Evolutionary conservation across 2,329 filamentous ascomycete species (phyloP), one percentile per base, ranked within the genome.

Genomic region (Sporothrix luriei): DNA sequence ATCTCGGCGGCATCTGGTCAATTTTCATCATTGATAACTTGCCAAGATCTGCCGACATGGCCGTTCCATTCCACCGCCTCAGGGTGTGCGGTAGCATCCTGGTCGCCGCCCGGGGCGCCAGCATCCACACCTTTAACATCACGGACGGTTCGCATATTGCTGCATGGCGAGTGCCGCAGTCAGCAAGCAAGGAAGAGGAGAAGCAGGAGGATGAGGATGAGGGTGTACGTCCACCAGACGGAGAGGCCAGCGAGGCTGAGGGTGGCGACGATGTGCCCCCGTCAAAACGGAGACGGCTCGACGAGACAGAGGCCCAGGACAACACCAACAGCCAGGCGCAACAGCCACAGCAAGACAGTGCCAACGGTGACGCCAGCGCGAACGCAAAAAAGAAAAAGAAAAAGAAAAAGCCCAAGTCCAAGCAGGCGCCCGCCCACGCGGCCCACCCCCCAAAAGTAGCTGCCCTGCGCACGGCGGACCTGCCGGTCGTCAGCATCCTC

Each of bases 21-120:
- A 26, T 19, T 46, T 26, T 62, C 38, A 62, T 26, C 7, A 4
- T 62, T 43, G 21, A 16, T 9, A 16, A 7, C 13, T 11, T 21
- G 24, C 10, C 38, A 33, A 46, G n/a, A 62, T 26, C 6, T 11
- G 51, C 14, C 68, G 33, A 4, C 48, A 74, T 74, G 73, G 59
- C 65, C 5, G 65, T 86, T 70, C 89, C 90, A n/a, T 91, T 91
- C 75, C 90, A 90, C 74, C 85, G 87, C 74, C 79, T 92, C 61
- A 81, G 81, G 65, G 77, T 79, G 48, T 82, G 84, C 73, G 85
- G 85, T 59, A 78, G 84, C 73, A 79, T 91, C 24, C 78, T 97
- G 21, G 84, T 96, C 74, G 91, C 90, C 49, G 91, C 92, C 33
- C 88, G 89, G 71, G 92, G 92, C 16, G 86, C 89, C 62, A 87